Evolutionary conservation across 805 yeast genomes (phyloP).

Genomic region (Peterozyma xylosa): DNA sequence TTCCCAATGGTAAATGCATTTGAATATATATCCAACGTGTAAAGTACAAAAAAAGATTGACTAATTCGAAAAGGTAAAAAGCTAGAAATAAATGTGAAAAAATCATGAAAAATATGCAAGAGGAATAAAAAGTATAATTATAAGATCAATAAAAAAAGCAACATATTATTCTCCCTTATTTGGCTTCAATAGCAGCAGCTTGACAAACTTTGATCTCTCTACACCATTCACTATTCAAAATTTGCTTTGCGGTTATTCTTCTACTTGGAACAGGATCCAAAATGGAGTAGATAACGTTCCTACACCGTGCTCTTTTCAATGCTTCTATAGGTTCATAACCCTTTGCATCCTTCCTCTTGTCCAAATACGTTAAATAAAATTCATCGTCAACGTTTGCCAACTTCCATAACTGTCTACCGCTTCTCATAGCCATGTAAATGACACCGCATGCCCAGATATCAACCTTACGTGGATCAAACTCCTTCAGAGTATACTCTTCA

Average conservation of each 20-base stretch:
- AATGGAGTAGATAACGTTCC: constrained; percentile 89
- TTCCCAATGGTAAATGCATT: too few species aligned
- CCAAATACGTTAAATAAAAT: constrained; percentile 66
- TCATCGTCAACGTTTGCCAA: constrained; percentile 76
- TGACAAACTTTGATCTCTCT: constrained; percentile 77
- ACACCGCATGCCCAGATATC: constrained; percentile 95
- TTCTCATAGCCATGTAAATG: constrained; percentile 88
- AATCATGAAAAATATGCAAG: too few species aligned
- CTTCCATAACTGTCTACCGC: constrained; percentile 92
- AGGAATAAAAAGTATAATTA: too few species aligned
- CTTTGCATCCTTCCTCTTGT: constrained; percentile 69
- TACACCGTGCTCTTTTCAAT: constrained; percentile 78
- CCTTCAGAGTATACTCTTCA: constrained; percentile 59
- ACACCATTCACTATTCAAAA: constrained; percentile 93
- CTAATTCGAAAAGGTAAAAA: too few species aligned
- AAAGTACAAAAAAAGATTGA: too few species aligned
- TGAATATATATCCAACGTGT: too few species aligned
- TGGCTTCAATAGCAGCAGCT: constrained; percentile 39
- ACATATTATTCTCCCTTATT: neutral
- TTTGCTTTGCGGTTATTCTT: constrained; percentile 82
- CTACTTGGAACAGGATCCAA: constrained; percentile 87
- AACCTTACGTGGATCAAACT: constrained; percentile 75
- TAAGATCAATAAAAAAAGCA: neutral
- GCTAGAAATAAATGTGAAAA: too few species aligned
- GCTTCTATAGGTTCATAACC: constrained; percentile 91